Evolutionary conservation across 768 basidiomycete genomes (phyloP), one percentile per base, ranked within the genome.

Genomic region (Panellus pusillus): DNA sequence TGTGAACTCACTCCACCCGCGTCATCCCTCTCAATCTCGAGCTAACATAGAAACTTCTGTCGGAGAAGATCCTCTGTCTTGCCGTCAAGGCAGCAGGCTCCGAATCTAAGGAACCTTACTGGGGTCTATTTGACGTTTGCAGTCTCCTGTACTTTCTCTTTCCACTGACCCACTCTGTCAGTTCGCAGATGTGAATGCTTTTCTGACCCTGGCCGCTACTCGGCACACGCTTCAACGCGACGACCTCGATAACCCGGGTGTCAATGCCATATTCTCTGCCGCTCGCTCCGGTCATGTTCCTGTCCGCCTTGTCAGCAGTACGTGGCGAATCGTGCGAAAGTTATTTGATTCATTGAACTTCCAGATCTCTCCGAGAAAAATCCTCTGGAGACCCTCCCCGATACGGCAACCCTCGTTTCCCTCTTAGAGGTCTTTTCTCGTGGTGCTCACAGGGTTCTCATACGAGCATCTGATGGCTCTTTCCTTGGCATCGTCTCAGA

Each of bases 161-260:
- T 53, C 44, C 55, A 7, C 42, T 32, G 28, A 41, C 32, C 45
- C 41, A 29, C 19, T 44, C 28, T 13, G 19, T 32, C 45, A 93
- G 90, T 91, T 82, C 61, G 84, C 90, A 15, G 91, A 93, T 65
- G 87, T 92, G 11, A 93, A 93, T 65, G 88, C 91, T n/a, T 93
- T 92, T 64, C 69, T 93, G 54, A 89, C 88, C 3, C 73, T 93
- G 42, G 91, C 91, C 9, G 89, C 91, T 7, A 91, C 88, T 4
- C 74, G 84, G 41, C 89, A 91, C 63, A 87, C 84, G 3, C 75
- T 87, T 37, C 68, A 73, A 19, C 75, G 78, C 0, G 84, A 86
- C n/a, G 80, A 85, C 44, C 66, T 87, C 29, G 81, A 78, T 6
- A 79, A 84, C 57, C 69, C 80, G 1, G 81, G 86, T 3, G 77